Conservation (phyloP, 805 yeast genomes). For the Candida maris region DNA sequence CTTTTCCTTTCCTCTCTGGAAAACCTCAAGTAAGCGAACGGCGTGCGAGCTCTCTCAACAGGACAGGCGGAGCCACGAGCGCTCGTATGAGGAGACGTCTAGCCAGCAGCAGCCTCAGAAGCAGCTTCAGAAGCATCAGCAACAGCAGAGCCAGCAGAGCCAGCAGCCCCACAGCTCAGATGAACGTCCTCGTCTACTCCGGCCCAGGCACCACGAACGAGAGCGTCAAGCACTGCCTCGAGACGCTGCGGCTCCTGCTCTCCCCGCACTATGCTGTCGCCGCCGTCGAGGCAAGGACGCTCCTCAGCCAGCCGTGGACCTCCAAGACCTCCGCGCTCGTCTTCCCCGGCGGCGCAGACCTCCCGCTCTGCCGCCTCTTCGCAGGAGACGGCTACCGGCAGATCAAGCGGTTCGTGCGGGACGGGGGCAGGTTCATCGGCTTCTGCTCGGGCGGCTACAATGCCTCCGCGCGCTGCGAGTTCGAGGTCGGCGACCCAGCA, state of each 20-base stretch:
- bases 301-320: conserved; percentile 85
- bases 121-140: too few species aligned
- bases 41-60: too few species aligned
- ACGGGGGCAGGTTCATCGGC: conserved; percentile 83
- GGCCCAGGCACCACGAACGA: conserved; percentile 86
- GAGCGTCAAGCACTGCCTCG: conserved; percentile 78
- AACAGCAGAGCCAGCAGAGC: too few species aligned
- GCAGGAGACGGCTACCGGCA: conserved; percentile 64
- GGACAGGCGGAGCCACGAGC: too few species aligned
- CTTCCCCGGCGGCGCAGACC: conserved; percentile 96
- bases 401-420: conserved; percentile 60
- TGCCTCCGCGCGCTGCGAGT: conserved; percentile 71
- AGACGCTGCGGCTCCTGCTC: conserved; percentile 66
- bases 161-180: too few species aligned
- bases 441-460: conserved; percentile 96
- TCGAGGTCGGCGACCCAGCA: conserved; percentile 65
- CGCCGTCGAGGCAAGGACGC: conserved; percentile 56
- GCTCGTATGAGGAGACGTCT: too few species aligned
- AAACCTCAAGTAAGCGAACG: too few species aligned
- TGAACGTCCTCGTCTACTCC: conserved; percentile 74
- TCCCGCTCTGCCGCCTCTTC: conserved; percentile 73
- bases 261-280: conserved; percentile 89
- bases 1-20: too few species aligned
- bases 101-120: too few species aligned
- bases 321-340: conserved; percentile 74